phyloP scores from a whole-genome alignment of 331 rosid species.

The Quercus phellos region DNA sequence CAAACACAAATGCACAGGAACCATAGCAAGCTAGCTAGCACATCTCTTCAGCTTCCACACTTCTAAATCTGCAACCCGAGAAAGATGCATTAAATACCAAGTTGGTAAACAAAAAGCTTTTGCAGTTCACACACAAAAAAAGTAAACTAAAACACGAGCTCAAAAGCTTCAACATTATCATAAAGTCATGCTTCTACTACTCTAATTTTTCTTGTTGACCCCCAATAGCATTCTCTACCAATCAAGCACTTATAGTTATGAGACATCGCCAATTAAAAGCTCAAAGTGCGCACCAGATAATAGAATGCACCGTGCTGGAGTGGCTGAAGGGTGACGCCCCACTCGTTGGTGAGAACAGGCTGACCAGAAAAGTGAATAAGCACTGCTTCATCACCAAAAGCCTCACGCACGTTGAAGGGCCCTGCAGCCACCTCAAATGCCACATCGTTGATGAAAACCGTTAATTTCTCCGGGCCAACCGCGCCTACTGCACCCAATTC shows the following conservation, averaged over 20 bases:
- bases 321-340: conserved; percentile 84
- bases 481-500: conserved; percentile 35
- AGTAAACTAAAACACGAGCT: not conserved
- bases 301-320: conserved; percentile 81
- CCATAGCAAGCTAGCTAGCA: conserved; percentile 14
- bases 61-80: conserved; percentile 57
- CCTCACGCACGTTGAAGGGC: conserved; percentile 75
- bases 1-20: not conserved
- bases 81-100: not conserved
- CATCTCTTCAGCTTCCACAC: conserved; percentile 16
- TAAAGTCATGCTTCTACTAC: not conserved
- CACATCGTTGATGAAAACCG: conserved; percentile 85
- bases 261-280: not conserved
- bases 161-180: not conserved
- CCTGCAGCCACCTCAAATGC: conserved; percentile 74
- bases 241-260: not conserved
- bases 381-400: conserved; percentile 77
- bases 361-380: conserved; percentile 79
- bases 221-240: not conserved
- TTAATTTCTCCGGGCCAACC: conserved; percentile 36
- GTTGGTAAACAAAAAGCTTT: not conserved
- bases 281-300: conserved; percentile 46
- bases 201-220: not conserved
- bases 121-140: not conserved
- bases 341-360: conserved; percentile 76